These are phyloP conservation scores for Mallotus japonicus DNA, from an alignment of 441 rosid species.

Conservation along the genomic window DNA sequence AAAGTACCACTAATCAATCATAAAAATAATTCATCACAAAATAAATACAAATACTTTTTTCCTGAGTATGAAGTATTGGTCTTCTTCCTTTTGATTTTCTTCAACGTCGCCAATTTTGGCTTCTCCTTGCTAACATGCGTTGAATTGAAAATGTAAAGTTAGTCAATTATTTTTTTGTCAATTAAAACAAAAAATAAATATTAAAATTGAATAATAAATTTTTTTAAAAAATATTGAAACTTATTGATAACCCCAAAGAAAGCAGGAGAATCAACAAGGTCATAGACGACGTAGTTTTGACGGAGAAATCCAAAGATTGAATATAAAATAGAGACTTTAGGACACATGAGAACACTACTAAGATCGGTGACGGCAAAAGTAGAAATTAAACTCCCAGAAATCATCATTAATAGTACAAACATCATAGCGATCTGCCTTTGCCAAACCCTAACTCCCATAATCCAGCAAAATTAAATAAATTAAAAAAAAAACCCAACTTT, in stretches of 20 bases:
- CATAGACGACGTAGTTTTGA: constrained; percentile 33
- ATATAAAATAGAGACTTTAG: constrained; percentile 39
- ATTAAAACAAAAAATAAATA: too few species aligned
- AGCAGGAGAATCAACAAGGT: constrained; percentile 26
- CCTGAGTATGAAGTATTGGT: too few species aligned
- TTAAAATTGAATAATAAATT: too few species aligned
- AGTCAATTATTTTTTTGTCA: too few species aligned
- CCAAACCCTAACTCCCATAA: constrained; percentile 46
- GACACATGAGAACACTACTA: constrained; percentile 49
- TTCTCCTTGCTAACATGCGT: too few species aligned
- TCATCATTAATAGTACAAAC: neutral
- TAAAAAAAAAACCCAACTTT: neutral
- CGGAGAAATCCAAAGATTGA: constrained; percentile 53
- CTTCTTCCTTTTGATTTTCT: too few species aligned
- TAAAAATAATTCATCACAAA: too few species aligned
- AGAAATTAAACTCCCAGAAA: constrained; percentile 34
- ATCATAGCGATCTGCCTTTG: constrained; percentile 40
- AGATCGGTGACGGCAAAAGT: constrained; percentile 24
- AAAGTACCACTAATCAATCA: too few species aligned
- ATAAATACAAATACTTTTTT: too few species aligned
- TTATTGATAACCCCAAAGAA: constrained; percentile 27
- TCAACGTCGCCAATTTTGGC: too few species aligned
- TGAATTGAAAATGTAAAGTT: too few species aligned
- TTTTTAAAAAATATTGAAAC: too few species aligned
- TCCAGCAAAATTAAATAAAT: neutral